phyloP scores from a whole-genome alignment of 768 basidiomycete species.

The Melanogaster broomeanus region DNA sequence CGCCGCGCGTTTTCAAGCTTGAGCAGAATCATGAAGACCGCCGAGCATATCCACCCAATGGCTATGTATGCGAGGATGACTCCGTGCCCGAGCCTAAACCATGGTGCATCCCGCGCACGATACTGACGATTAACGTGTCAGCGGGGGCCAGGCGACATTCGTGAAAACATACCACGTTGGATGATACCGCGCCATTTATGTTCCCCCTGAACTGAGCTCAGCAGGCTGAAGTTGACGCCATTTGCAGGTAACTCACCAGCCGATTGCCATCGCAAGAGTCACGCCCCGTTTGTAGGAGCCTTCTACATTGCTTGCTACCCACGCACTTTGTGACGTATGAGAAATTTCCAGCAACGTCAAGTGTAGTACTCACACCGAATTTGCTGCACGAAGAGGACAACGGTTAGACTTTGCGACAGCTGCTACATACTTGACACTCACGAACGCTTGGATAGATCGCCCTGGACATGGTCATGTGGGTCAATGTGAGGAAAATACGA shows the following conservation, averaged over 20 bases:
- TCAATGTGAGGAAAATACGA: conserved; percentile 1
- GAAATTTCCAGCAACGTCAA: conserved; percentile 8
- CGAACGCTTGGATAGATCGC: conserved; percentile 51
- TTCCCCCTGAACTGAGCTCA: conserved; percentile 46
- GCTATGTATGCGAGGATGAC: conserved; percentile 70
- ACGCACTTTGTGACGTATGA: conserved; percentile 47
- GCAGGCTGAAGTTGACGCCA: conserved; percentile 14
- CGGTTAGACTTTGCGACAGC: background rate
- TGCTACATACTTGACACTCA: conserved; percentile 23
- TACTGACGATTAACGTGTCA: conserved; percentile 44
- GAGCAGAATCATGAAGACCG: conserved; percentile 49
- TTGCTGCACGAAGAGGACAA: conserved; percentile 31
- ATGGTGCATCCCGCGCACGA: conserved; percentile 61
- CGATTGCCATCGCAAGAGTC: conserved; percentile 70
- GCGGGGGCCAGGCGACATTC: background rate
- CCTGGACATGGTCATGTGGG: conserved; percentile 17
- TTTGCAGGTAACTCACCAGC: conserved; percentile 35
- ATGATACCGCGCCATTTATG: conserved; percentile 66
- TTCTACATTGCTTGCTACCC: conserved; percentile 73
- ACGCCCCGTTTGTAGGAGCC: conserved; percentile 75
- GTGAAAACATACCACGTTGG: conserved; percentile 57
- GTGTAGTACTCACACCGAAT: conserved; percentile 46
- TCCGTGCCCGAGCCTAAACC: conserved; percentile 70
- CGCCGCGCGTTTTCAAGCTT: conserved; percentile 60
- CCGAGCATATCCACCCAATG: conserved; percentile 59